Evolutionary conservation across 768 basidiomycete species (phyloP).

Genomic region (Auricularia cornea): DNA sequence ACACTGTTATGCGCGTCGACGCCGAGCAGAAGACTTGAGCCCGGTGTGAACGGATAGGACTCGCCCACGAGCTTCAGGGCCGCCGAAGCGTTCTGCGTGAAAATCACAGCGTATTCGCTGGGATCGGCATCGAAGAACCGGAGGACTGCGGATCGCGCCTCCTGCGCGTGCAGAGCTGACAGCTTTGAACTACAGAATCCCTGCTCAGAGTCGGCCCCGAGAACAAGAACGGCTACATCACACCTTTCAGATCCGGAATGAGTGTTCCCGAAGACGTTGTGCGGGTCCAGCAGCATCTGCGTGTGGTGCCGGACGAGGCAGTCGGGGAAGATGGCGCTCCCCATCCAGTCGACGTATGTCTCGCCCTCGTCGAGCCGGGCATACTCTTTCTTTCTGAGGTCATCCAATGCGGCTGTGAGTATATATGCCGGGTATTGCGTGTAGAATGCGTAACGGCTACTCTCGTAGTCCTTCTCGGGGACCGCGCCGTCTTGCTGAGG

Average conservation of each 20-base stretch:
- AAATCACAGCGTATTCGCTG: slow-evolving; percentile 65
- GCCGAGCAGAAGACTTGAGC: slow-evolving; percentile 55
- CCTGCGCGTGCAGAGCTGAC: slow-evolving; percentile 54
- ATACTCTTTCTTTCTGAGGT: slow-evolving; percentile 56
- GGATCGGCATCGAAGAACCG: slow-evolving; percentile 68
- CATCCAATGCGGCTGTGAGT: slow-evolving; percentile 62
- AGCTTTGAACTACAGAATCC: slow-evolving; percentile 49
- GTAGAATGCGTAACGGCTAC: slow-evolving; percentile 26
- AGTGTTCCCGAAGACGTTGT: slow-evolving; percentile 68
- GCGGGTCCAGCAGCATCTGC: slow-evolving; percentile 46
- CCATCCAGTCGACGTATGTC: slow-evolving; percentile 84
- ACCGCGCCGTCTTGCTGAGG: too few relatives aligned
- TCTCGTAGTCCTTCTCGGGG: too few relatives aligned
- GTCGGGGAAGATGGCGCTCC: slow-evolving; percentile 72
- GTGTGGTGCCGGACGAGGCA: slow-evolving; percentile 64
- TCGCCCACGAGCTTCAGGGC: slow-evolving; percentile 80
- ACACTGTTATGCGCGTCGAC: slow-evolving; percentile 80
- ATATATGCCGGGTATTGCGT: slow-evolving; percentile 45
- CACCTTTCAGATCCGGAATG: slow-evolving; percentile 78
- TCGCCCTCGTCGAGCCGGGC: slow-evolving; percentile 52
- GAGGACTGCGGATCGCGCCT: slow-evolving; percentile 65
- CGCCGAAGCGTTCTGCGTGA: slow-evolving; percentile 71
- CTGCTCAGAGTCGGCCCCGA: neutral
- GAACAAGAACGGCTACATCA: slow-evolving; percentile 4
- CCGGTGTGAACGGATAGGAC: slow-evolving; percentile 58